Conservation (phyloP, 805 yeast genomes). For the Kluyveromyces starmeri region DNA sequence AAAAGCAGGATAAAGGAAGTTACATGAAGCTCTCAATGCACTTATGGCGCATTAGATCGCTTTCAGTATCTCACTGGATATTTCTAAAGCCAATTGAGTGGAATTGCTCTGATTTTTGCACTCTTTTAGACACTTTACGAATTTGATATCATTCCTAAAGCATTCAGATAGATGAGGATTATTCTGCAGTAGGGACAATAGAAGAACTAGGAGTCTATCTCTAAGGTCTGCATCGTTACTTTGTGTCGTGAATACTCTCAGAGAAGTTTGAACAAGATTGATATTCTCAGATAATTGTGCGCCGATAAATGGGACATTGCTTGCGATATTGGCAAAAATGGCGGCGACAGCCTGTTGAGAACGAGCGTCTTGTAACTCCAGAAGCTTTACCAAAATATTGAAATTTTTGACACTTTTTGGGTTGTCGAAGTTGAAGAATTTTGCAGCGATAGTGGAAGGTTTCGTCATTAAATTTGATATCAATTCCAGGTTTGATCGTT, state of each 20-base stretch:
- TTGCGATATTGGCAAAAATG: constrained; percentile 29
- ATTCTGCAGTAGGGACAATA: constrained; percentile 15
- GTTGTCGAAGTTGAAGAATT: constrained; percentile 48
- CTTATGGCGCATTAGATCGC: no score
- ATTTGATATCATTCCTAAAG: neutral
- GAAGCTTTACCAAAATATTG: constrained; percentile 33
- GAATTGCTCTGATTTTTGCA: neutral
- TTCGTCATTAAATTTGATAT: constrained; percentile 48
- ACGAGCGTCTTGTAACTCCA: constrained; percentile 31
- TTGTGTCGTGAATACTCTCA: constrained; percentile 22
- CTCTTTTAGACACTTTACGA: no score
- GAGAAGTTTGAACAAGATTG: constrained; percentile 20
- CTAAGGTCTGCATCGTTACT: constrained; percentile 23
- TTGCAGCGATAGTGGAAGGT: constrained; percentile 34
- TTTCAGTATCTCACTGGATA: no score
- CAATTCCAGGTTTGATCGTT: constrained; percentile 54
- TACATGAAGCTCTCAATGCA: no score
- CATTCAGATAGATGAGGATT: neutral
- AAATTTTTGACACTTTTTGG: constrained; percentile 33
- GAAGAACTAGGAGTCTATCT: constrained; percentile 28
- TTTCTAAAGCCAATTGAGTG: no score
- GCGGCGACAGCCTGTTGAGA: constrained; percentile 37
- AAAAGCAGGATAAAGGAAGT: no score
- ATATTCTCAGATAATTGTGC: constrained; percentile 21
- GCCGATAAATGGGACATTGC: constrained; percentile 30